Conservation (phyloP, 73 alveolate genomes). For the Blepharisma stoltei region DNA sequence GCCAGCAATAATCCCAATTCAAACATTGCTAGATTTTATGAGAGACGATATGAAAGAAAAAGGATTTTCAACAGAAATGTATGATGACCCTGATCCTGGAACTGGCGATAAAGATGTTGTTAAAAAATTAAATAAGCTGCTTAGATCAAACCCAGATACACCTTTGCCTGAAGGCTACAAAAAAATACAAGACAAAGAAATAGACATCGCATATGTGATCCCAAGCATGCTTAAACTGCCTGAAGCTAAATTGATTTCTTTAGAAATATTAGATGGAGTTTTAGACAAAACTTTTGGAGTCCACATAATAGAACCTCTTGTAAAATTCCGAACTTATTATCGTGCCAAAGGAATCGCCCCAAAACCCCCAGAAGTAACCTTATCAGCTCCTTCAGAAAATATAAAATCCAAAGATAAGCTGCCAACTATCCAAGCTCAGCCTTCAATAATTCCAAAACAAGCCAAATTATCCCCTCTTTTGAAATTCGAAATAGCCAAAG, state of each 20-base stretch:
- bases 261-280: background rate
- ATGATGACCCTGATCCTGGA: slow-evolving; percentile 71
- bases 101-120: slow-evolving; percentile 55
- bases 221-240: slow-evolving; percentile 16
- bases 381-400: too few relatives aligned
- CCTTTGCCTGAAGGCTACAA: slow-evolving; percentile 68
- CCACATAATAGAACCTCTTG: background rate
- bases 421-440: background rate
- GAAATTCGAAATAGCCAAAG: slow-evolving; percentile 13
- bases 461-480: slow-evolving; percentile 1
- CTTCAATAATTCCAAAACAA: background rate
- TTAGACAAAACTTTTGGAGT: background rate
- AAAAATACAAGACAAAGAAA: slow-evolving; percentile 36
- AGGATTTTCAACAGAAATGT: slow-evolving; percentile 51
- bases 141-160: slow-evolving; percentile 47
- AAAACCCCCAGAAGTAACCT: background rate
- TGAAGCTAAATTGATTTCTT: background rate
- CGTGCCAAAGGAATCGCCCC: slow-evolving; percentile 15
- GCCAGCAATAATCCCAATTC: slow-evolving; percentile 57
- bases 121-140: slow-evolving; percentile 46
- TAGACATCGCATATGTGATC: slow-evolving; percentile 34
- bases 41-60: slow-evolving; percentile 39
- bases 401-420: too few relatives aligned
- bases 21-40: slow-evolving; percentile 26
- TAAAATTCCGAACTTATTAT: background rate